These are phyloP conservation scores for Adansonia digitata DNA, from an alignment of 345 rosid genomes.

Conservation along the genomic window DNA sequence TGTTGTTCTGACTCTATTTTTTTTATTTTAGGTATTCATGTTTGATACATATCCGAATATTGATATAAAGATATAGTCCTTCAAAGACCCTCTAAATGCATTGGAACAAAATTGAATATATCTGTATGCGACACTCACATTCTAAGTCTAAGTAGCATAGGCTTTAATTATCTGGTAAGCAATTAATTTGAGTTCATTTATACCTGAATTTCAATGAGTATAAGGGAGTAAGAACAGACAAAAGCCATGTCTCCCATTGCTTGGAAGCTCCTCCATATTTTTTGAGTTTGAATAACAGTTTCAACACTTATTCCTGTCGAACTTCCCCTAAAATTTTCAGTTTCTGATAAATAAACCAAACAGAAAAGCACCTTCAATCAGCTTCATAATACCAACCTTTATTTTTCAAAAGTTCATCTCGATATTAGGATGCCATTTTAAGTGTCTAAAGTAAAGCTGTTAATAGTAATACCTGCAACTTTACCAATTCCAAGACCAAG, in stretches of 20 bases:
- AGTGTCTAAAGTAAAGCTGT: too few relatives aligned
- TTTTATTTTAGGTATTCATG: too few relatives aligned
- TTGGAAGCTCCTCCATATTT: slow-evolving; percentile 81
- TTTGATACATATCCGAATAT: too few relatives aligned
- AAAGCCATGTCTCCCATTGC: slow-evolving; percentile 92
- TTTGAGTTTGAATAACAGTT: slow-evolving; percentile 47
- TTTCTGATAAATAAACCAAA: slow-evolving; percentile 20
- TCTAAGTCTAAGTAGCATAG: too few relatives aligned
- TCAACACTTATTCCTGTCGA: slow-evolving; percentile 62
- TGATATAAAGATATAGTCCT: too few relatives aligned
- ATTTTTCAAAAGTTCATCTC: background rate
- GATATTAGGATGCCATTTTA: too few relatives aligned
- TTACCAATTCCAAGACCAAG: slow-evolving; percentile 75
- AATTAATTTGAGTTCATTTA: too few relatives aligned
- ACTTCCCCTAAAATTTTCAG: slow-evolving; percentile 52
- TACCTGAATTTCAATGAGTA: slow-evolving; percentile 92
- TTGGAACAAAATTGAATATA: too few relatives aligned
- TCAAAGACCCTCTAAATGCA: too few relatives aligned
- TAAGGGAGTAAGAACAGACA: slow-evolving; percentile 78
- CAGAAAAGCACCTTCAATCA: background rate
- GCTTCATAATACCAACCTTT: background rate
- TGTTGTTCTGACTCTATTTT: too few relatives aligned
- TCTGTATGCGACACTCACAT: too few relatives aligned
- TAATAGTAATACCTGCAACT: slow-evolving; percentile 41
- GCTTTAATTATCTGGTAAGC: too few relatives aligned